Conservation (phyloP, 2,329 filamentous ascomycete genomes). For the Trichoderma hamatum region DNA sequence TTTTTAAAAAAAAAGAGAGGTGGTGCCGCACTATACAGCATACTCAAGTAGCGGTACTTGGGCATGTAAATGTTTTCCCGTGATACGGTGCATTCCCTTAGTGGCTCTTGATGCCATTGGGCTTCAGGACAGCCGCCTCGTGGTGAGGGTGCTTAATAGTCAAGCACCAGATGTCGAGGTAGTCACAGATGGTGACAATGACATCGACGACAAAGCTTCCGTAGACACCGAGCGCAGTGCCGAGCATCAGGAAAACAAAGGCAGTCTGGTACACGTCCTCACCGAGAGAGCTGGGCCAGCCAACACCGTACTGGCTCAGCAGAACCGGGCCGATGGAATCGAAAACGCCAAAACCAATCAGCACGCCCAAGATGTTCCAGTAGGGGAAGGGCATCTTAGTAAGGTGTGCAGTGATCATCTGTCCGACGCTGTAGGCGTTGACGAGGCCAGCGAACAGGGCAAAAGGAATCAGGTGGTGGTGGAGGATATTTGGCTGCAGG, state of each 20-base stretch:
- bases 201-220: conserved; percentile 97
- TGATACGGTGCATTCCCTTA: conserved; percentile 16
- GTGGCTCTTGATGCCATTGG: conserved; percentile 48
- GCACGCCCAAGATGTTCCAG: conserved; percentile 80
- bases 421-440: conserved; percentile 93
- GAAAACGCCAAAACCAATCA: conserved; percentile 74
- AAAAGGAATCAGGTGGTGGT: conserved; percentile 86
- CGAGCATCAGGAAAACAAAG: conserved; percentile 87
- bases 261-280: conserved; percentile 84
- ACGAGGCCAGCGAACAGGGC: conserved; percentile 83
- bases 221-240: conserved; percentile 85
- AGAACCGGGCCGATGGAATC: conserved; percentile 77
- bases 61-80: neutral
- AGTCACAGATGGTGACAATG: conserved; percentile 96
- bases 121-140: conserved; percentile 41
- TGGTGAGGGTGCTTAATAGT: conserved; percentile 85
- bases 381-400: conserved; percentile 88
- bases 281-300: conserved; percentile 78
- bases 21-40: neutral
- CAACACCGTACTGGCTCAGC: conserved; percentile 61
- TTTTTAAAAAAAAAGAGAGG: too few relatives aligned
- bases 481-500: conserved; percentile 81
- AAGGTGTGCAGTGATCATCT: conserved; percentile 94
- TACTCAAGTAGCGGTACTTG: neutral
- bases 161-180: conserved; percentile 96